Base-by-base conservation (phyloP, 495 filamentous ascomycete species). In the Tuber aestivum region DNA sequence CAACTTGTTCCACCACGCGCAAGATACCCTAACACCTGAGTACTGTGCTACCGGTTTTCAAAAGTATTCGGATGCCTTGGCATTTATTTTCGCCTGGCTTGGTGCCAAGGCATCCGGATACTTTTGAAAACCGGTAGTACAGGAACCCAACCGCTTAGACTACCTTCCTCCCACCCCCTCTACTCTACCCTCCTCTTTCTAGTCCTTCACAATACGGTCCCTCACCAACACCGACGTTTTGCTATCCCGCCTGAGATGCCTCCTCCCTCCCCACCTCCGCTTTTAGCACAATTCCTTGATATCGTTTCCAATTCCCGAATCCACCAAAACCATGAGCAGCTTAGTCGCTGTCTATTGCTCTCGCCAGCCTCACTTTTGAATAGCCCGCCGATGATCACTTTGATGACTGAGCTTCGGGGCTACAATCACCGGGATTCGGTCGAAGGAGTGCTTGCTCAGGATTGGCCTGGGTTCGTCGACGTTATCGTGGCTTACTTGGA, bases 381-480 rank as follows among this genome's bases (percentile, higher is more conserved):
- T 40, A 81, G 75, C 44, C 71, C 74, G 18, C 79, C 77, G n/a
- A 81, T 81, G 79, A 18, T 35, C 23, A 70, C 72, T 21, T 70
- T 81, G 9, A 72, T 79, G 40, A 42, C 42, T 16, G 79, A 81
- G n/a, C 78, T 81, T 70, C 18, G n/a, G 7, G 71, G 61, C 70
- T 38, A 68, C 79, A 6, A 74, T 77, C 32, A 78, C 77, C 42
- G 70, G 38, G 23, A 72, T 71, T 50, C 56, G 14, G 37, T 68
- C 12, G 75, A 74, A 35, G 45, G 70, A 27, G 41, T 71, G 8
- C 72, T 82, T 21, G 76, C 75, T 23, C 80, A 82, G 23, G 81
- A 82, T 27, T 82, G 81, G 81, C 72, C 56, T 1, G 74, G 74
- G 9, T 78, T 82, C 70, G 82, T 72, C 9, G 80, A 82, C n/a